Conservation (phyloP, 192 early-diverging fungal species). For the Blastocladiella britannica region DNA sequence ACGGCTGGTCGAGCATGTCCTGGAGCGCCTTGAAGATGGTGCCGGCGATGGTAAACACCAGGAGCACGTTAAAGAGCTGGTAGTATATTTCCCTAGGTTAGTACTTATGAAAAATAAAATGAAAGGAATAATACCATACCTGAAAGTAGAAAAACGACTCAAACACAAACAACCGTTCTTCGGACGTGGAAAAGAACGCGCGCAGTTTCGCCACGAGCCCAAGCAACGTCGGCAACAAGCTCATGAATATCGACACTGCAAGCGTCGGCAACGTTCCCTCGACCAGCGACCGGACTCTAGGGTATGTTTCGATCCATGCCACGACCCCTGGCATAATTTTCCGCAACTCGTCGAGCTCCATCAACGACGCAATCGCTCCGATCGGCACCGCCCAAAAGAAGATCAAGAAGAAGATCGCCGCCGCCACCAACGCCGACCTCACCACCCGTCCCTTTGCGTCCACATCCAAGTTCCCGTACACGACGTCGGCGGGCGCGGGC, state of each 20-base stretch:
- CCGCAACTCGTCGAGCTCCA: constrained; percentile 34
- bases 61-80: constrained; percentile 48
- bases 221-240: constrained; percentile 46
- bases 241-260: constrained; percentile 45
- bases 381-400: constrained; percentile 59
- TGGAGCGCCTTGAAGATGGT: constrained; percentile 38
- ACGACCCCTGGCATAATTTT: constrained; percentile 37
- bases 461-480: constrained; percentile 52
- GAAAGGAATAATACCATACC: too few species aligned
- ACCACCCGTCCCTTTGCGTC: constrained; percentile 27
- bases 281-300: constrained; percentile 32
- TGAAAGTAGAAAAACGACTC: constrained; percentile 52
- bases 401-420: constrained; percentile 37
- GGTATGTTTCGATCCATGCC: constrained; percentile 21
- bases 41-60: constrained; percentile 52
- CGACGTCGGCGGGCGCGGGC: constrained; percentile 54
- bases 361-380: constrained; percentile 39
- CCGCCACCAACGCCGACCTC: constrained; percentile 27
- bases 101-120: too few species aligned
- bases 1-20: constrained; percentile 40
- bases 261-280: constrained; percentile 50
- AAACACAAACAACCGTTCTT: constrained; percentile 25
- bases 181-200: constrained; percentile 16
- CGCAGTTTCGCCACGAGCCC: constrained; percentile 20
- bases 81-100: too few species aligned